These are phyloP conservation scores for Solanum arcanum DNA, from an alignment of 257 asterid genomes.

Conservation along the genomic window DNA sequence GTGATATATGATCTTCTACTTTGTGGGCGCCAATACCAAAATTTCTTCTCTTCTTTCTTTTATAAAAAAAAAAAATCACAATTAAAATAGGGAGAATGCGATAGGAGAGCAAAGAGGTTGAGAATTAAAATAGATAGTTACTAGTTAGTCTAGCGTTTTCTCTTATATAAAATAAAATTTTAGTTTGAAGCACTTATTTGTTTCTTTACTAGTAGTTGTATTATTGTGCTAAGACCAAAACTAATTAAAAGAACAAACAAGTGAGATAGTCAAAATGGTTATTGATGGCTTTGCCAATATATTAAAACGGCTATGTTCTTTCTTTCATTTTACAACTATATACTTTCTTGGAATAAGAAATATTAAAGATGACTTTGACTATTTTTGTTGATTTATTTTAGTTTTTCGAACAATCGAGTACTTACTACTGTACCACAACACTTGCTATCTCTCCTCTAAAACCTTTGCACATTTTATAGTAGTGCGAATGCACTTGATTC, in stretches of 20 bases:
- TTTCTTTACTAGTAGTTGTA: not conserved
- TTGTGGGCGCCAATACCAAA: not conserved
- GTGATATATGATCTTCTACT: not conserved
- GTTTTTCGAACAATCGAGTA: not conserved
- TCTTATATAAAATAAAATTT: not conserved
- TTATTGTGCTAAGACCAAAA: not conserved
- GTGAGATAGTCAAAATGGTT: not conserved
- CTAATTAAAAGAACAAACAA: no score
- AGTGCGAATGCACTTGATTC: not conserved
- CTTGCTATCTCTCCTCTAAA: not conserved
- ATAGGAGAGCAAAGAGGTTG: not conserved
- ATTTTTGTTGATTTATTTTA: no score
- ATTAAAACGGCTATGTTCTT: not conserved
- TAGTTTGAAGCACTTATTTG: not conserved
- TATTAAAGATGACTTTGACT: no score
- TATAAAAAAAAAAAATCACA: not conserved
- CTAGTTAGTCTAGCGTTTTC: accelerated
- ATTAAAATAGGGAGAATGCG: not conserved
- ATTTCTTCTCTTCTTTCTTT: not conserved
- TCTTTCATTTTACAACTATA: no score
- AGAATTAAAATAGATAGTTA: not conserved
- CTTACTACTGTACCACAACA: not conserved
- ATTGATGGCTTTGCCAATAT: not conserved
- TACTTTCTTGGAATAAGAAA: no score
- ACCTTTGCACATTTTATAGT: not conserved